These are phyloP conservation scores for Secale cereale DNA, from an alignment of 176 grass and related monocot species.

Conservation along the genomic window DNA sequence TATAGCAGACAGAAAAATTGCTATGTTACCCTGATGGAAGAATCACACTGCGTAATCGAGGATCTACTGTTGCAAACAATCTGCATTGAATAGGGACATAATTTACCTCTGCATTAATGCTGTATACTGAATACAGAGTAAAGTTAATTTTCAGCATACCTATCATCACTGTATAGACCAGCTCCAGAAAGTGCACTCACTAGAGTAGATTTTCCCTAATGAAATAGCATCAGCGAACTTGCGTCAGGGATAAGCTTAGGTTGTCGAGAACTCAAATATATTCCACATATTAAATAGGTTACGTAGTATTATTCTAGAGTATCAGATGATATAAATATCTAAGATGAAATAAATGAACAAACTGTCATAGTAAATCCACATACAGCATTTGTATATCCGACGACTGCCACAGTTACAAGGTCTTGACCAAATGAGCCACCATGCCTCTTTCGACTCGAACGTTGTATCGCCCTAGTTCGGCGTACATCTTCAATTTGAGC, in stretches of 20 bases:
- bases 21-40: conserved; percentile 87
- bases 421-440: conserved; percentile 75
- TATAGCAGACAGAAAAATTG: conserved; percentile 21
- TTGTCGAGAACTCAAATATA: conserved; percentile 22
- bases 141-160: conserved; percentile 47
- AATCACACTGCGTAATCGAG: conserved; percentile 84
- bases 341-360: conserved; percentile 23
- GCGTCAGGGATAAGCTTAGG: background rate
- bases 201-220: conserved; percentile 92
- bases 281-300: background rate
- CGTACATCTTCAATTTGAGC: conserved; percentile 86
- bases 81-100: conserved; percentile 41
- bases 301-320: background rate
- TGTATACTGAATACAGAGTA: background rate
- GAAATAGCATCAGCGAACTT: conserved; percentile 32
- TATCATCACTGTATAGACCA: conserved; percentile 84
- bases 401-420: conserved; percentile 79
- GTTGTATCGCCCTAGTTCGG: conserved; percentile 77
- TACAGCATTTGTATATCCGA: conserved; percentile 99
- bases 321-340: background rate
- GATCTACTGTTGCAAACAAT: conserved; percentile 97
- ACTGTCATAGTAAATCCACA: conserved; percentile 33
- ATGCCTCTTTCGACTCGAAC: conserved; percentile 76
- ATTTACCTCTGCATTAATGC: conserved; percentile 10
- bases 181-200: conserved; percentile 85